Percentiles rank a stretch among this genome's conserved stretches.
Conservation (phyloP, 345 rosid genomes). For the Eucalyptus curtisii region DNA sequence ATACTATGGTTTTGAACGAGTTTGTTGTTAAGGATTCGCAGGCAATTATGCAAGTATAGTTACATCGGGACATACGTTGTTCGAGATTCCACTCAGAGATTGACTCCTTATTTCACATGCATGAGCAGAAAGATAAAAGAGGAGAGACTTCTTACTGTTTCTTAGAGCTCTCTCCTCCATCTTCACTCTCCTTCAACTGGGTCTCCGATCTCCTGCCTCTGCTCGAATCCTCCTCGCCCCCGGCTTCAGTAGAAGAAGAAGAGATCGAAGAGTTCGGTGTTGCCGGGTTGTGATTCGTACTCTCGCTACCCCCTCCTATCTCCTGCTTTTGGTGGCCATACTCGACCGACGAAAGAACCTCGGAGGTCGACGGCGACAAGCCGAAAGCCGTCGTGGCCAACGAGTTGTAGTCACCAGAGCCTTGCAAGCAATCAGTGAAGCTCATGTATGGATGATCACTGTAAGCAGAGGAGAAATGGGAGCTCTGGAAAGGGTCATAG, state of each 20-base stretch:
- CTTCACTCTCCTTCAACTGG: constrained; percentile 15
- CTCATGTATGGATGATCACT: constrained; percentile 35
- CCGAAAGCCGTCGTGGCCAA: constrained; percentile 40
- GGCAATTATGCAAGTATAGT: background rate
- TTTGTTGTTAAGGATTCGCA: background rate
- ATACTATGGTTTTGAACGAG: background rate
- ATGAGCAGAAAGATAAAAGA: background rate
- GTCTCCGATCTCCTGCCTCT: constrained; percentile 28
- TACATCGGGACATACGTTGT: background rate
- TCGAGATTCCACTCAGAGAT: background rate
- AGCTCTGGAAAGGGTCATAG: constrained; percentile 13
- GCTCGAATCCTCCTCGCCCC: constrained; percentile 46
- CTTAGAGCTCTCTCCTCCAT: constrained; percentile 37
- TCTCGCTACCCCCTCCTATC: constrained; percentile 3
- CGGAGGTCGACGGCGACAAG: constrained; percentile 35
- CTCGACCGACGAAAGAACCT: constrained; percentile 29
- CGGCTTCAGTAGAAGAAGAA: constrained; percentile 56
- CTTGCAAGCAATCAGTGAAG: constrained; percentile 50
- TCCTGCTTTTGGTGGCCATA: constrained; percentile 2
- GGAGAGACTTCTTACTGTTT: constrained; percentile 24
- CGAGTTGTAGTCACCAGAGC: constrained; percentile 37
- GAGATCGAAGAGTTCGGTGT: constrained; percentile 48
- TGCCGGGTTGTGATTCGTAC: constrained; percentile 6
- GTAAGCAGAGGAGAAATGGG: background rate
- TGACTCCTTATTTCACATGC: background rate